phyloP scores from a whole-genome alignment of 2,329 filamentous ascomycete species.

The Beauveria sp. region DNA sequence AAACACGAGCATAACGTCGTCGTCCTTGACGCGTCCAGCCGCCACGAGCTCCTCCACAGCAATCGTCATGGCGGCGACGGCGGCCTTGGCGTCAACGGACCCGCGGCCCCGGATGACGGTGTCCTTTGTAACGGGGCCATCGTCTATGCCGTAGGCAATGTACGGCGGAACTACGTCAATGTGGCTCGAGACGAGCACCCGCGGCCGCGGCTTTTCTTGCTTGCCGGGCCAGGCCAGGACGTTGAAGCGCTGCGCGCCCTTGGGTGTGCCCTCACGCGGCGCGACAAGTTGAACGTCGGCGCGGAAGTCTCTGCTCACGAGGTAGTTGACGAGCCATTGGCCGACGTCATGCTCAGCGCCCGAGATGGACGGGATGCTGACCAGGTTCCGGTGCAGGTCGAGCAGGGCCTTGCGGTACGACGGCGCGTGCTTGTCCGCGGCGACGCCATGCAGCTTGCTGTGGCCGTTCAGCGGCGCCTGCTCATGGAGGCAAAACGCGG shows the following conservation, averaged over 20 bases:
- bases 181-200: constrained; percentile 66
- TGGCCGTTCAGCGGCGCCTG: neutral
- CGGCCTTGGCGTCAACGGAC: constrained; percentile 63
- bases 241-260: constrained; percentile 49
- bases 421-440: constrained; percentile 19
- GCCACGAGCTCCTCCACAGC: constrained; percentile 52
- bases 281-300: constrained; percentile 34
- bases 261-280: constrained; percentile 21
- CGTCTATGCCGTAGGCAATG: constrained; percentile 57
- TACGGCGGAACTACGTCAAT: constrained; percentile 73
- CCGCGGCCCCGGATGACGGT: constrained; percentile 63
- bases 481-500: neutral
- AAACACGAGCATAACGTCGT: constrained; percentile 53
- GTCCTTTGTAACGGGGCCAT: constrained; percentile 34
- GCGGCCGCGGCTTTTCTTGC: constrained; percentile 40
- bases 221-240: constrained; percentile 59
- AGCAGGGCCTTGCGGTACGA: constrained; percentile 48
- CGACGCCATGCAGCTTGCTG: neutral
- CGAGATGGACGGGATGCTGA: constrained; percentile 64
- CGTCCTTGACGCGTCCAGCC: constrained; percentile 29
- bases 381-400: constrained; percentile 65
- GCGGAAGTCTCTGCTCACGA: constrained; percentile 41
- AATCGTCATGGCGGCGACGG: constrained; percentile 65
- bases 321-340: constrained; percentile 58
- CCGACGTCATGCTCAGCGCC: constrained; percentile 63